Evolutionary conservation across 1,139 yeast species (phyloP).

Genomic region (Scheffersomyces titani): DNA sequence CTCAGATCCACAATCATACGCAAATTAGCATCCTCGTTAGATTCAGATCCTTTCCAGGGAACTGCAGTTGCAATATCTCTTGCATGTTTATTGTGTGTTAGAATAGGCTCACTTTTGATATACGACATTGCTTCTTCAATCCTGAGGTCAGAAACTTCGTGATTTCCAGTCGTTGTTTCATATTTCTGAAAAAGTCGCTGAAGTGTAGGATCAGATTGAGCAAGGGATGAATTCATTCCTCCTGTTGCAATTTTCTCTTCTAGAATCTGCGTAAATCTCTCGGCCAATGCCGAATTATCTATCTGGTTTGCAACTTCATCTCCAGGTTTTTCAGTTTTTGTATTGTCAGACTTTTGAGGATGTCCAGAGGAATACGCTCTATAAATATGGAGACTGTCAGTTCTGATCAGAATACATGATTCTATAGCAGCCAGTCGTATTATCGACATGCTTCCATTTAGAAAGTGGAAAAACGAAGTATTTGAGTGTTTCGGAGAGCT

Average conservation of each 20-base stretch:
- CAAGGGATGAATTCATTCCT: slow-evolving; percentile 6
- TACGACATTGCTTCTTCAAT: slow-evolving; percentile 12
- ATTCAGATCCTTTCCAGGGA: slow-evolving; percentile 76
- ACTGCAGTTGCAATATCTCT: slow-evolving; percentile 49
- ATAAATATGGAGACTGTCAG: background rate
- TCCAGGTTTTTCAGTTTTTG: background rate
- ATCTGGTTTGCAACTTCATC: background rate
- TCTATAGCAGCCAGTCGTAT: background rate
- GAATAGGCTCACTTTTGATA: slow-evolving; percentile 24
- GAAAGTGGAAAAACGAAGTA: background rate
- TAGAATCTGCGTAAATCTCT: slow-evolving; percentile 22
- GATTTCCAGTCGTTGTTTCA: slow-evolving; percentile 3
- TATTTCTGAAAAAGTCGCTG: slow-evolving; percentile 9
- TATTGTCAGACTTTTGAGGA: background rate
- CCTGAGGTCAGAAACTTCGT: background rate
- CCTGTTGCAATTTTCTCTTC: slow-evolving; percentile 16
- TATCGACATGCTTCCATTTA: background rate
- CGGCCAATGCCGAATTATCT: slow-evolving; percentile 16
- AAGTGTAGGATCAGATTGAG: slow-evolving; percentile 10
- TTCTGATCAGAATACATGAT: background rate
- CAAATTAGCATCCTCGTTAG: slow-evolving; percentile 47
- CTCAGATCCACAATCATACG: slow-evolving; percentile 65
- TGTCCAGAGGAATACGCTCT: background rate
- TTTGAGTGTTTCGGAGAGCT: background rate
- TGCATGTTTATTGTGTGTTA: slow-evolving; percentile 48